Base-by-base conservation (phyloP, 495 filamentous ascomycete genomes). In the Xylaria intraflava region DNA sequence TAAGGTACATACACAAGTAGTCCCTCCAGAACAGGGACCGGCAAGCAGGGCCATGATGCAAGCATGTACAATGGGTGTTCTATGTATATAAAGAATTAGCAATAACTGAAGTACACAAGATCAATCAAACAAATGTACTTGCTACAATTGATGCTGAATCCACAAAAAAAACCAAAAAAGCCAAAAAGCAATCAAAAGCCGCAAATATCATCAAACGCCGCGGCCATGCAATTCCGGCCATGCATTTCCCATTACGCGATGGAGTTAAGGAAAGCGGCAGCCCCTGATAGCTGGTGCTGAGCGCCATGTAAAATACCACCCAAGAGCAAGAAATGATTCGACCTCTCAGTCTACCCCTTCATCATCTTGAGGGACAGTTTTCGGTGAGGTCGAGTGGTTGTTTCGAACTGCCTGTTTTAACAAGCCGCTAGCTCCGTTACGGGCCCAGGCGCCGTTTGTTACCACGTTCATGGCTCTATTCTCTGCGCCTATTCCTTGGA, bases 391-490 rank as follows among this genome's bases (percentile, higher is more conserved):
- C 19, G 44, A 16, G 11, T 7, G 46, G 7, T 20, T 50, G 9
- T n/a, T 44, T 30, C 46, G 54, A 38, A 39, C 52, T 26, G 56
- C 40, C 36, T 67, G 65, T 39, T 62, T 50, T 35, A 74, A 31
- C 56, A 74, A 41, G 6, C 67, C 63, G 29, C 66, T 68, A 0
- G 62, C 65, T 10, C 65, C 64, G 31, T 60, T 68, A 17, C 59
- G 56, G 0, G 63, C 64, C 50, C 68, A 71, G 7, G 68, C 59
- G 7, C 68, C 68, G 23, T 75, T 75, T 19, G 70, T 74, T 1
- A 75, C 73, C 6, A 76, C 59, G 29, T 74, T 68, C 56, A 76
- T 43, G 1, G 72, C 70, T 29, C 61, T 64, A 20, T 59, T 61
- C 45, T 76, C 73, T 0, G 70, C 69, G 24, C 72, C 67, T 0